These are phyloP conservation scores for Boeremia lycopersici DNA, from an alignment of 2,329 filamentous ascomycete genomes.

Conservation along the genomic window DNA sequence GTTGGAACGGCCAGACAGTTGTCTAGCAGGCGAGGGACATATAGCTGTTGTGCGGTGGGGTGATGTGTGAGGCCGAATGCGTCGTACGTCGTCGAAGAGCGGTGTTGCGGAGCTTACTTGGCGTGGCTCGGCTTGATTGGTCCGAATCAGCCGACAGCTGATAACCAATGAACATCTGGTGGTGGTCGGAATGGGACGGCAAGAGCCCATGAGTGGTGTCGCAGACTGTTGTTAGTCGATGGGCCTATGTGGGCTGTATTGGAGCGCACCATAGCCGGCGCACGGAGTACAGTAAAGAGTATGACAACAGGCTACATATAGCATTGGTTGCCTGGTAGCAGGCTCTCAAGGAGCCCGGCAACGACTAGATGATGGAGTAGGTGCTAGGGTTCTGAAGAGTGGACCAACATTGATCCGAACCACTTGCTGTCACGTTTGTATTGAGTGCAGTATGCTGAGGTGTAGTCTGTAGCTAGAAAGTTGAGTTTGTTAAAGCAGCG, in stretches of 20 bases:
- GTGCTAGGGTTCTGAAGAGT: constrained; percentile 28
- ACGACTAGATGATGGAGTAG: constrained; percentile 20
- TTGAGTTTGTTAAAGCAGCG: constrained; percentile 24
- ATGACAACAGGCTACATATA: constrained; percentile 8
- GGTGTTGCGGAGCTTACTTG: constrained; percentile 34
- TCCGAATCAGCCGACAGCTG: constrained; percentile 16
- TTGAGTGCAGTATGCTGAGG: constrained; percentile 9
- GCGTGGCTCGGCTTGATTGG: constrained; percentile 34
- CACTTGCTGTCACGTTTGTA: constrained; percentile 28
- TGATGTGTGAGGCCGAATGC: constrained; percentile 33
- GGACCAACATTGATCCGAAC: constrained; percentile 32
- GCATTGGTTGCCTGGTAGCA: constrained; percentile 28
- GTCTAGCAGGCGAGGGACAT: constrained; percentile 48
- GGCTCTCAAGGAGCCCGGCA: constrained; percentile 30
- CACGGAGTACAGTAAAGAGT: constrained; percentile 25
- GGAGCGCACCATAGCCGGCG: constrained; percentile 19
- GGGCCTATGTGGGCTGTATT: not conserved
- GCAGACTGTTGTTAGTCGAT: constrained; percentile 23
- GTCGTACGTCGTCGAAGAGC: constrained; percentile 19
- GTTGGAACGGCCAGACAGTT: constrained; percentile 46
- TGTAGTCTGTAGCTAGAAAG: constrained; percentile 22
- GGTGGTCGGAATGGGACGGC: constrained; percentile 32
- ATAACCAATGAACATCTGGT: constrained; percentile 39
- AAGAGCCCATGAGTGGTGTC: constrained; percentile 34
- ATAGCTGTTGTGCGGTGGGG: constrained; percentile 25